phyloP scores from a whole-genome alignment of 2,329 filamentous ascomycete genomes.

The Ceratocystis smalleyi region DNA sequence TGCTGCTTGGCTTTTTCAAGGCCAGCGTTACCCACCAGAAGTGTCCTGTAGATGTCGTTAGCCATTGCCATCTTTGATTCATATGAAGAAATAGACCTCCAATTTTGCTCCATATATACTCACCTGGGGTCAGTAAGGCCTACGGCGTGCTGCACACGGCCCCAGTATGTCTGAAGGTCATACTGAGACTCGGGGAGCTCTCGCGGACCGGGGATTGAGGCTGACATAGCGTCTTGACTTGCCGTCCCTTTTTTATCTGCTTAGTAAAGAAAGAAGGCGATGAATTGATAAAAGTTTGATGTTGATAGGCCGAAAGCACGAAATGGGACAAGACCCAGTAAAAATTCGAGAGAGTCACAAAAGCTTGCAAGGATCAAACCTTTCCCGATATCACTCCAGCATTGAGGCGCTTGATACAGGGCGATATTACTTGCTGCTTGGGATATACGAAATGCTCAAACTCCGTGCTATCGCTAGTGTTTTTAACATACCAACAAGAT shows the following conservation, averaged over 20 bases:
- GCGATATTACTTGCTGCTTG: not conserved
- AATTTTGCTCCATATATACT: slow-evolving; percentile 27
- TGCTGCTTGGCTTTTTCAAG: slow-evolving; percentile 76
- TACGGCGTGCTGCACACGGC: slow-evolving; percentile 75
- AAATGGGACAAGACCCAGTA: slow-evolving; percentile 5
- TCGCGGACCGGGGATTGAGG: slow-evolving; percentile 51
- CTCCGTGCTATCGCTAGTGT: not conserved
- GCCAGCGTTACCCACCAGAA: slow-evolving; percentile 61
- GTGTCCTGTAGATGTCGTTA: slow-evolving; percentile 45
- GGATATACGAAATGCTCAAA: not conserved
- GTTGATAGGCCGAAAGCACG: not conserved
- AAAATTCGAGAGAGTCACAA: not conserved
- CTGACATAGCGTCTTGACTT: slow-evolving; percentile 35
- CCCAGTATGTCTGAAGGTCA: slow-evolving; percentile 88
- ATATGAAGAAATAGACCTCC: not conserved
- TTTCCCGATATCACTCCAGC: not conserved
- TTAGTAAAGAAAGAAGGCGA: no score
- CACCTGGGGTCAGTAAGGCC: slow-evolving; percentile 92
- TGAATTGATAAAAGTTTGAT: not conserved
- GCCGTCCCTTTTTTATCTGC: not conserved
- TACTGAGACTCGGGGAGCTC: slow-evolving; percentile 85
- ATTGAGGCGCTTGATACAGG: no score
- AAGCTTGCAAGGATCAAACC: slow-evolving; percentile 1
- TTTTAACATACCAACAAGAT: not conserved
- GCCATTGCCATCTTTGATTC: not conserved